Evolutionary conservation across 2,329 filamentous ascomycete species (phyloP), one percentile per base, ranked within the genome.

Genomic region (Aspergillus thermomutatus): DNA sequence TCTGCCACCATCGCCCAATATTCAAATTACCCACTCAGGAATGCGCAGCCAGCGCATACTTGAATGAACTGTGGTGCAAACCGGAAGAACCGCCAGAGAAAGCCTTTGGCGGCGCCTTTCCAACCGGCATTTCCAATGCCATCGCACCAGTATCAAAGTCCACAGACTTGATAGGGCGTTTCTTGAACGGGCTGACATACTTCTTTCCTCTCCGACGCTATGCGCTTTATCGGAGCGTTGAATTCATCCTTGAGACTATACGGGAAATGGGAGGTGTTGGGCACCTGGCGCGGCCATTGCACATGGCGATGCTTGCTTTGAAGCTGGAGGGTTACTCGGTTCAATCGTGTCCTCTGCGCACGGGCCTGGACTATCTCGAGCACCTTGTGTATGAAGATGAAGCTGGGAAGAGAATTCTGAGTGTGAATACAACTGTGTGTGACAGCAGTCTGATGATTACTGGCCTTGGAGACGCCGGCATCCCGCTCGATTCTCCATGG

Each of bases 381-480:
- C 51, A 57, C 1, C 69, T 72, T 41, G 53, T 62, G 0, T 64
- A 58, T 60, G 27, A 62, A 4, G 68, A 72, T 34, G 47, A 62
- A 3, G 4, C 52, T 4, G 72, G 72, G 1, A 69, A 66, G 46
- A 49, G 70, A 14, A 50, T 74, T 25, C 70, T 62, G 57, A 28
- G 56, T 69, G 1, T 69, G 28, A 31, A 6, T 31, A 31, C 68
- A 0, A 69, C 72, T 0, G 64, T 73, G 1, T 72, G 73, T 71
- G 73, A 76, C 54, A 76, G 72, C 0, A 59, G 59, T 2, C 55
- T 76, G 8, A 75, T 73, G 71, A 60, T 60, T 0, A 64, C 65
- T 10, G 69, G 55, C 0, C 60, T 76, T 3, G 61, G 58, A 34
- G 70, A 70, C 56, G 59, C 61, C 6, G 28, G 28, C 2, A 47